A percentile compares a stretch with the other conserved stretches of the same genome.
These are phyloP conservation scores for Colletotrichum tanaceti DNA, from an alignment of 2,329 filamentous ascomycete genomes.

Conservation along the genomic window DNA sequence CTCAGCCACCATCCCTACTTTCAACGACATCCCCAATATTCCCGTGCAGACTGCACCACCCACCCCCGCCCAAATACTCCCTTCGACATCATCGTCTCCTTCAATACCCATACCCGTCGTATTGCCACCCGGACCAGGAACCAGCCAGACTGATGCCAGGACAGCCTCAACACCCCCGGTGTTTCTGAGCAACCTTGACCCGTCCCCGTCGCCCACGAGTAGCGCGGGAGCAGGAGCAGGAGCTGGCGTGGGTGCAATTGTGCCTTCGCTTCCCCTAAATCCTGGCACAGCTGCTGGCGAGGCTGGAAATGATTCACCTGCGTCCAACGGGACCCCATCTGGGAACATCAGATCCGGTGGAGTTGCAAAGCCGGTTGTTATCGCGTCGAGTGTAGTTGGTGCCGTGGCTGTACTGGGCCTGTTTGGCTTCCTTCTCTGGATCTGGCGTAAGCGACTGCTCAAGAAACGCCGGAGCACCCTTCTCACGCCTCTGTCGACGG, in stretches of 20 bases:
- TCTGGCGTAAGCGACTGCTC: constrained; percentile 57
- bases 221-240: neutral
- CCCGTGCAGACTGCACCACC: constrained; percentile 26
- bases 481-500: constrained; percentile 59
- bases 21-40: constrained; percentile 30
- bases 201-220: constrained; percentile 23
- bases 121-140: constrained; percentile 44
- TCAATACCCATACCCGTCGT: constrained; percentile 26
- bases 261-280: constrained; percentile 24
- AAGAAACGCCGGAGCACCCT: constrained; percentile 60
- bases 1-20: constrained; percentile 34
- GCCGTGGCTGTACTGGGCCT: constrained; percentile 59
- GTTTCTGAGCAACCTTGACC: constrained; percentile 21
- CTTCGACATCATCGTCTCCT: constrained; percentile 16
- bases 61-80: constrained; percentile 16
- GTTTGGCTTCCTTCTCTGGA: constrained; percentile 62
- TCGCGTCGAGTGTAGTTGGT: constrained; percentile 65
- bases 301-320: constrained; percentile 22
- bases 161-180: constrained; percentile 42
- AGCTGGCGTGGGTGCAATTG: neutral
- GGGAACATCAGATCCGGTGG: constrained; percentile 44
- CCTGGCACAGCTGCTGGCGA: constrained; percentile 36
- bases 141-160: constrained; percentile 53
- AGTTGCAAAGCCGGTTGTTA: constrained; percentile 53
- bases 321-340: constrained; percentile 11